Conservation (phyloP, 192 early-diverging fungal genomes). For the Radiomyces spectabilis region DNA sequence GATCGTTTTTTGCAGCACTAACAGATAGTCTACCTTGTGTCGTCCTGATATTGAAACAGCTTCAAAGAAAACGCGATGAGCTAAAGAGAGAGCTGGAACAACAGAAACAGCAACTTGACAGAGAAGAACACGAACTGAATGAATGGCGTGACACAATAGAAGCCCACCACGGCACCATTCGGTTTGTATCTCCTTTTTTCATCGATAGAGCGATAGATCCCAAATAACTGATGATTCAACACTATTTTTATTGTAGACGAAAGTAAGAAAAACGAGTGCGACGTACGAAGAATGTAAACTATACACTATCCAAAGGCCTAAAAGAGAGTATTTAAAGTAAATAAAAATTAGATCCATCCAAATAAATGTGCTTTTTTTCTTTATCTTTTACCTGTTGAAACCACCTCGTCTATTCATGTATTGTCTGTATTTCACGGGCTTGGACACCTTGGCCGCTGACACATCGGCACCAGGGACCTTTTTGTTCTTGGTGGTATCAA, state of each 20-base stretch:
- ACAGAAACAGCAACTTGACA: background rate
- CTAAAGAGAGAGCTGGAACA: background rate
- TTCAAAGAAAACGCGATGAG: background rate
- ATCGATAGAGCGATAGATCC: too few species aligned
- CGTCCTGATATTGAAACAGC: background rate
- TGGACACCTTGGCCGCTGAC: conserved; percentile 73
- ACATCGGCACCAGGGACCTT: conserved; percentile 67
- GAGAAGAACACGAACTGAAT: too few species aligned
- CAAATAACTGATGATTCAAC: too few species aligned
- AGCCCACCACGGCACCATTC: too few species aligned
- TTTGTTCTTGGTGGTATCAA: conserved; percentile 81
- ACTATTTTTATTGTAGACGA: background rate
- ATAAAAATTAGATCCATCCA: conserved; percentile 3
- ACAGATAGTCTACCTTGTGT: background rate
- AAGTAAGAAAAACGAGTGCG: too few species aligned
- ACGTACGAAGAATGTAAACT: too few species aligned
- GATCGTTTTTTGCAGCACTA: conserved; percentile 4
- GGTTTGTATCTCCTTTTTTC: too few species aligned
- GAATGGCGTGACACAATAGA: too few species aligned
- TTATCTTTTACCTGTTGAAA: conserved; percentile 36
- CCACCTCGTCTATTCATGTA: conserved; percentile 94
- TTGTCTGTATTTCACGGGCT: conserved; percentile 81
- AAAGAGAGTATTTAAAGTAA: background rate
- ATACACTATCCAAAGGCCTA: conserved; percentile 17
- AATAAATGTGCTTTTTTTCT: conserved; percentile 1